Evolutionary conservation across 2,329 filamentous ascomycete species (phyloP), one percentile per base, ranked within the genome.

Genomic region (Tolypocladium nubicola): DNA sequence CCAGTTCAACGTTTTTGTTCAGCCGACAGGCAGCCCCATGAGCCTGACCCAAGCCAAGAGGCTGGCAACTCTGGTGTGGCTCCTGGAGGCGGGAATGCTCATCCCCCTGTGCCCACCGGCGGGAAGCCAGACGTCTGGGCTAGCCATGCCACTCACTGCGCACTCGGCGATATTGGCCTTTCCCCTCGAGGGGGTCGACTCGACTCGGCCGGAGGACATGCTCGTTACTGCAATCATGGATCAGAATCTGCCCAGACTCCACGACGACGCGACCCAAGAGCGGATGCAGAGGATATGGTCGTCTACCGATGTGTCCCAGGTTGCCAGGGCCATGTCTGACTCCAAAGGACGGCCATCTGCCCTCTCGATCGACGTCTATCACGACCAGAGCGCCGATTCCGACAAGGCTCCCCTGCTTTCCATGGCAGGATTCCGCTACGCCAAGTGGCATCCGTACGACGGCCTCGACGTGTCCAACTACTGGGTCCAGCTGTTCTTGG

Each of bases 391-490:
- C 3, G 35, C 14, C 10, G 7, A n/a, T n/a, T 9, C 7, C 13
- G 35, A 9, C 1, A 14, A 19, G 8, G 23, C 45, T 8, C 10
- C 4, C 21, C 37, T 5, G 40, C 19, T 5, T 13, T 43, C 6
- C 35, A n/a, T 55, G 41, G 43, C 39, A 13, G 56, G 55, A 35
- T 60, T 61, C 19, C 59, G 57, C 8, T 61, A 61, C 23, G 56
- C 55, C 26, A 54, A 54, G 11, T 61, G 60, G 60, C 60, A 61
- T n/a, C 60, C 60, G 7, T 61, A 59, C 49, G 23, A 26, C 45
- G 7, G 56, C 11, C 47, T 60, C 10, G 59, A 61, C 41, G 59
- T 26, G 13, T 57, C 55, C 23, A 26, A 55, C 21, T 55, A 50
- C 45, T 60, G 58, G 58, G 53, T 56, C 41, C 53, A 53, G 40